A percentile compares a stretch with the other conserved stretches of the same genome.
Conservation (phyloP, 495 filamentous ascomycete genomes). For the Penicillium flavigenum region DNA sequence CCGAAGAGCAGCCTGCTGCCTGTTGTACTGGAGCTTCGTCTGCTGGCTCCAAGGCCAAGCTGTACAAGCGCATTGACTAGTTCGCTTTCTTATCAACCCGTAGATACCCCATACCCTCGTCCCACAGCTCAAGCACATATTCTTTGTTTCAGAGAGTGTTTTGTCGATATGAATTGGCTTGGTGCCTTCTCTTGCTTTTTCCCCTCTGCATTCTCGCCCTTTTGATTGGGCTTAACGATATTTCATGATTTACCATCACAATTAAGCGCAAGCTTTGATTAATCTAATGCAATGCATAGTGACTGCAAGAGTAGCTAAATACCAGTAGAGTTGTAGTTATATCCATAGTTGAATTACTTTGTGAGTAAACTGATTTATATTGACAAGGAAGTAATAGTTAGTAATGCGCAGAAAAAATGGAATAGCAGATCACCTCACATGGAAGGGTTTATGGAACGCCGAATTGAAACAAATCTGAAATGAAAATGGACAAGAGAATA, state of each 20-base stretch:
- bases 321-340: neutral
- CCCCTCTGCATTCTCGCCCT: neutral
- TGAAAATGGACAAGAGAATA: neutral
- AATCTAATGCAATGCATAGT: neutral
- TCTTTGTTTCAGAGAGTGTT: neutral
- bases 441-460: constrained; percentile 4
- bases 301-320: neutral
- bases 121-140: neutral
- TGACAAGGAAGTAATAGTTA: constrained; percentile 1
- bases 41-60: constrained; percentile 32
- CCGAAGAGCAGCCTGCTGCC: constrained; percentile 16
- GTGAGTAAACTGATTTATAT: neutral
- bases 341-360: neutral
- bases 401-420: neutral
- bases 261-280: neutral
- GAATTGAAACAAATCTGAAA: neutral
- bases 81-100: constrained; percentile 6
- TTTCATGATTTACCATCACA: neutral
- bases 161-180: neutral
- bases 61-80: constrained; percentile 41
- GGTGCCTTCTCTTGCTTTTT: neutral
- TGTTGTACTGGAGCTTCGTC: constrained; percentile 30
- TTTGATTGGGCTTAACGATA: neutral
- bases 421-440: neutral
- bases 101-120: constrained; percentile 5